phyloP scores from a whole-genome alignment of 73 alveolate species.

The Paramecium sexaurelia region DNA sequence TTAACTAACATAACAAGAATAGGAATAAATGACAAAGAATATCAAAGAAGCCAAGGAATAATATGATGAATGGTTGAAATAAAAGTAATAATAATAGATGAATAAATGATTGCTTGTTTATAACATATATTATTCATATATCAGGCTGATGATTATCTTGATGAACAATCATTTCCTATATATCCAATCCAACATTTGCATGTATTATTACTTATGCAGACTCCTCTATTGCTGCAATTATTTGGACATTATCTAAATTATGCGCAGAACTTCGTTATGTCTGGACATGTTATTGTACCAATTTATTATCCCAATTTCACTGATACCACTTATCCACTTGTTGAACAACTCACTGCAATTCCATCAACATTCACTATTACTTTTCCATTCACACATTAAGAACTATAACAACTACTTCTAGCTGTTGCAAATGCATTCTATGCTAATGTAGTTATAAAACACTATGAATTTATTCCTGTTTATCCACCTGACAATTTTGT shows the following conservation, averaged over 20 bases:
- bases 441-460: neutral
- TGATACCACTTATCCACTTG: neutral
- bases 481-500: neutral
- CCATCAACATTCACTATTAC: conserved; percentile 12
- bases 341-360: neutral
- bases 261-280: neutral
- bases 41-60: conserved; percentile 24
- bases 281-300: conserved; percentile 51
- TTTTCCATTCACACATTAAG: conserved; percentile 3
- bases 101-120: conserved; percentile 38
- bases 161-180: conserved; percentile 32
- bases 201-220: neutral
- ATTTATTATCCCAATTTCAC: neutral
- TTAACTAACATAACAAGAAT: neutral
- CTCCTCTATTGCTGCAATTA: conserved; percentile 24
- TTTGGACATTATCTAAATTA: neutral
- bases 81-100: neutral
- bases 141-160: neutral
- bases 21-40: neutral
- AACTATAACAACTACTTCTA: neutral
- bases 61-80: conserved; percentile 51
- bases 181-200: neutral
- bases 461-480: neutral
- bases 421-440: neutral
- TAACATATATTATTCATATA: neutral